phyloP scores from a whole-genome alignment of 805 yeast genomes.

The Saccharomycopsis sp. region DNA sequence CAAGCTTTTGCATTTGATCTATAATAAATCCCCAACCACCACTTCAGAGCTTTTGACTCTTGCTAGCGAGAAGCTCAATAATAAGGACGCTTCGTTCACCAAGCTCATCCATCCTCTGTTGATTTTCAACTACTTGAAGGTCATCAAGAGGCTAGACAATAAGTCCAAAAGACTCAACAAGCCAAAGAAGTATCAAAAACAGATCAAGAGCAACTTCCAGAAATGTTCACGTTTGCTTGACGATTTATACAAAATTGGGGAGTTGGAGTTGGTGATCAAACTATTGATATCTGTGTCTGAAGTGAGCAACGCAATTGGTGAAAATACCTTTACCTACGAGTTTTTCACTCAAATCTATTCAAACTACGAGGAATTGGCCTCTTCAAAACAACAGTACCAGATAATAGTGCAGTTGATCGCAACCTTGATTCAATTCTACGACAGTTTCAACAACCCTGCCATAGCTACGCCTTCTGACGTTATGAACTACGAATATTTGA shows the following conservation, averaged over 20 bases:
- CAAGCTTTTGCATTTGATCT: constrained; percentile 59
- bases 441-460: constrained; percentile 11
- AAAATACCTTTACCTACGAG: constrained; percentile 76
- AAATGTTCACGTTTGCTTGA: constrained; percentile 62
- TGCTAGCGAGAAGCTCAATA: constrained; percentile 40
- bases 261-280: constrained; percentile 33
- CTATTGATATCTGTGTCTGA: constrained; percentile 60
- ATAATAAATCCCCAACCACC: constrained; percentile 39
- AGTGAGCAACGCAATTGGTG: constrained; percentile 68
- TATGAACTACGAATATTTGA: constrained; percentile 74
- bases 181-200: constrained; percentile 22
- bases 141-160: constrained; percentile 45
- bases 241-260: constrained; percentile 47
- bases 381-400: constrained; percentile 44
- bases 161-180: constrained; percentile 21
- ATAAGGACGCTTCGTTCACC: constrained; percentile 48
- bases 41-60: constrained; percentile 40
- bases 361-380: constrained; percentile 64
- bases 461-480: constrained; percentile 26
- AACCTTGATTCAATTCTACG: constrained; percentile 13
- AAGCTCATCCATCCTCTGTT: constrained; percentile 72
- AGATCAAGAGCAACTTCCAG: constrained; percentile 55
- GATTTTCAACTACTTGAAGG: constrained; percentile 51
- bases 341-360: constrained; percentile 83
- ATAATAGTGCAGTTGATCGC: constrained; percentile 19